phyloP scores from a whole-genome alignment of 805 yeast genomes.

The Pichia membranifaciens region DNA sequence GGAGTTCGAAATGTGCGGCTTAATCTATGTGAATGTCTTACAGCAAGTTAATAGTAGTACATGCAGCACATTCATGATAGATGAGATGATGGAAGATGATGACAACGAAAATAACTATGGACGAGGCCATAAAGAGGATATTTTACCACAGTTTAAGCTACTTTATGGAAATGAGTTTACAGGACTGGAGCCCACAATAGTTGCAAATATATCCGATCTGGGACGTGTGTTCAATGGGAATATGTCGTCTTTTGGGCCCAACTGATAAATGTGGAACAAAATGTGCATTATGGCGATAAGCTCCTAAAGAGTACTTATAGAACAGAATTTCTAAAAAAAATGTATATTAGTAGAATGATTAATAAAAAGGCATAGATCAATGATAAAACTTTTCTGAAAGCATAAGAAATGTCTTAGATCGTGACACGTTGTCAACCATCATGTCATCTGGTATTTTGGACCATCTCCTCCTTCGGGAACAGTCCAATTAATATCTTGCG shows the following conservation, averaged over 20 bases:
- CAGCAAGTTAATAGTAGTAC: too few species aligned
- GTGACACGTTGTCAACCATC: background rate
- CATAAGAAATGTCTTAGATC: background rate
- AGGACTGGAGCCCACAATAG: slow-evolving; percentile 19
- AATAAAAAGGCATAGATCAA: background rate
- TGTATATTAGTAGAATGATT: background rate
- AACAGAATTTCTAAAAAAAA: background rate
- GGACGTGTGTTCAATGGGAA: slow-evolving; percentile 23
- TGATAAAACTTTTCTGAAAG: background rate
- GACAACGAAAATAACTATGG: background rate
- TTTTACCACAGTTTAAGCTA: slow-evolving; percentile 14
- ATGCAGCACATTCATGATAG: background rate
- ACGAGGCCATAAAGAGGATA: background rate
- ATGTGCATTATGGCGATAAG: too few species aligned
- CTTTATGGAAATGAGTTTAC: slow-evolving; percentile 23
- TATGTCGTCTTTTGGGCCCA: background rate
- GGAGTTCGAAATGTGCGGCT: slow-evolving; percentile 29
- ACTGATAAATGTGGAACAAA: too few species aligned
- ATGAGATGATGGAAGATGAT: background rate
- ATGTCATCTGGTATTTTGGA: slow-evolving; percentile 86
- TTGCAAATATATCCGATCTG: slow-evolving; percentile 24
- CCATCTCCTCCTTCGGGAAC: slow-evolving; percentile 99
- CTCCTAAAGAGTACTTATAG: background rate
- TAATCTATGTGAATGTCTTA: slow-evolving; percentile 18
- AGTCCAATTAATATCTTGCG: slow-evolving; percentile 90